Evolutionary conservation across 306 rosid species (phyloP).

Genomic region (Prunus mume): DNA sequence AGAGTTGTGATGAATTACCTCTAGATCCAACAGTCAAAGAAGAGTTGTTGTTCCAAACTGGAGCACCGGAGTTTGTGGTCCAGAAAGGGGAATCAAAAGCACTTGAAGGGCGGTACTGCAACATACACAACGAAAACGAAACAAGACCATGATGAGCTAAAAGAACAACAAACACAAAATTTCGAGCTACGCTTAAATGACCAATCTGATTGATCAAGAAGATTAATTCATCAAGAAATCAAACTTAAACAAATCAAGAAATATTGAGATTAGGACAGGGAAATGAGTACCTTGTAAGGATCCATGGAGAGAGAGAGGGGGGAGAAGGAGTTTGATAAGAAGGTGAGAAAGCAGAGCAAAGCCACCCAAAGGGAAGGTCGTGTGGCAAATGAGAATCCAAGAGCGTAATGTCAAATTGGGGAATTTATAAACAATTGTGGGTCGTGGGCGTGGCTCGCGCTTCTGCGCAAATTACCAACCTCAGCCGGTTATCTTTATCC

Average conservation of each 20-base stretch:
- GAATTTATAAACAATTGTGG: neutral
- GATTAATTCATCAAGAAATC: neutral
- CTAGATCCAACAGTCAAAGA: constrained; percentile 68
- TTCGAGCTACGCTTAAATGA: neutral
- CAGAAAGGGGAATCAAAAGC: constrained; percentile 70
- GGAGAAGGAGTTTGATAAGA: neutral
- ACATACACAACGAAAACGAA: constrained; percentile 8
- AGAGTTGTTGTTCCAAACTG: constrained; percentile 76
- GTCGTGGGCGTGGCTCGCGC: neutral
- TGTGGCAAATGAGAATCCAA: constrained; percentile 13
- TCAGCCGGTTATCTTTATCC: neutral
- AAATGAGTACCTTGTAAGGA: constrained; percentile 68
- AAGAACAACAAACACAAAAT: neutral
- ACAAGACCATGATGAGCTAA: neutral
- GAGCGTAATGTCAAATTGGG: neutral
- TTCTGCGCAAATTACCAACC: neutral
- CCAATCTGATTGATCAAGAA: neutral
- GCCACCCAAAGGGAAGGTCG: neutral
- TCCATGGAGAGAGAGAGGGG: constrained; percentile 45
- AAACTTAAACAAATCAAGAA: neutral
- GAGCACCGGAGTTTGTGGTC: constrained; percentile 92
- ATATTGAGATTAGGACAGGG: neutral
- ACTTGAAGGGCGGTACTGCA: constrained; percentile 84
- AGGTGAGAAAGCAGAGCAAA: neutral
- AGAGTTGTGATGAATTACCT: constrained; percentile 34